Evolutionary conservation across 139 green algal species (phyloP), one percentile per base, ranked within the genome.

Genomic region (Coelastrella sp.): DNA sequence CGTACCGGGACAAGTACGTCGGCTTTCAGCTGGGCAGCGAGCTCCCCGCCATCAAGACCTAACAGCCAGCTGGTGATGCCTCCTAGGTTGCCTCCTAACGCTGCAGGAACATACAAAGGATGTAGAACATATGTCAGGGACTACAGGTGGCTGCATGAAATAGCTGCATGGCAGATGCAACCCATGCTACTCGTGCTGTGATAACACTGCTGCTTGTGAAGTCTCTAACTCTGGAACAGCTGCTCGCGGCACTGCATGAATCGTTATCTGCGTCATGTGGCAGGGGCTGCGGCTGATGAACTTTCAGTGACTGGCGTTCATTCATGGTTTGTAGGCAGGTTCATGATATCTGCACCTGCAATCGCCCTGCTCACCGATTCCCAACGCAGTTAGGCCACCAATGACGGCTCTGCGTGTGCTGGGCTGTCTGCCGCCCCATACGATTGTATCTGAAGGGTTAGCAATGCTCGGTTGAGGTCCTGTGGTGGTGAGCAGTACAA

Each of bases 81-180:
- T 13, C 89, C 90, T 8, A 99, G 94, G 89, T 99, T 99, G 82
- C 97, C 96, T 3, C 95, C 97, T 47, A 99, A 89, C 6, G 94
- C 96, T 97, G 94, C 88, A 61, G 81, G n/a, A 68, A 13, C 32
- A 47, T 47, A 47, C 32, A 47, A 71, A 19, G 61, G 8, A 13
- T 10, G 64, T 3, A 20, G 22, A 6, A 54, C 60, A 80, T 47
- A 17, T 47, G n/a, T 32, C 11, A 66, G 47, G 13, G 13, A 61
- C 5, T 7, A 47, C 32, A 47, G 32, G 32, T 47, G 32, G 32
- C 32, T 47, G 32, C 32, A 47, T 47, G 32, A 47, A 47, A 47
- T 1, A 47, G 32, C 32, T 47, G 32, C 32, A 47, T 47, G 32
- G 32, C 32, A 47, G 32, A 47, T 47, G 32, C 32, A 47, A 47